Percentiles rank a stretch among this genome's conserved stretches.
These are phyloP conservation scores for Citropsis articulata DNA, from an alignment of 345 rosid genomes.

Conservation along the genomic window DNA sequence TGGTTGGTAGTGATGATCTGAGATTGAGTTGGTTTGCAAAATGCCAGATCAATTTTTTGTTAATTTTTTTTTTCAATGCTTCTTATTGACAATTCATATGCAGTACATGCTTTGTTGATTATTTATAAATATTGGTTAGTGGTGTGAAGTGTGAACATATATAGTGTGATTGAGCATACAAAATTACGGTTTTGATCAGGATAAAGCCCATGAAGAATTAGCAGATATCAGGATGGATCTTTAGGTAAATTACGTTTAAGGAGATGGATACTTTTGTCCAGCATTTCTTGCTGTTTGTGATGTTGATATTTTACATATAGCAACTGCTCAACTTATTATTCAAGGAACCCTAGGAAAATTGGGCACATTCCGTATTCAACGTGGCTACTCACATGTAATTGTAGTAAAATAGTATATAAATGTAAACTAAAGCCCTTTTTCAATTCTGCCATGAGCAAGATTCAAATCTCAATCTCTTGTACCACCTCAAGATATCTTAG, in stretches of 20 bases:
- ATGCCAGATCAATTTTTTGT: not conserved
- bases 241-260: too few relatives aligned
- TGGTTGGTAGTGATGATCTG: not conserved
- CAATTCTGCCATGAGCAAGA: too few relatives aligned
- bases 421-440: too few relatives aligned
- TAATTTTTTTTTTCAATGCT: not conserved
- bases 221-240: too few relatives aligned
- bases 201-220: not conserved
- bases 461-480: too few relatives aligned
- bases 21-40: not conserved
- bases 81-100: not conserved
- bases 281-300: too few relatives aligned
- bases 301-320: not conserved
- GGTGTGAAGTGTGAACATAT: not conserved
- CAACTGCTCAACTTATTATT: not conserved
- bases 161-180: not conserved
- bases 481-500: too few relatives aligned
- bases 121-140: not conserved
- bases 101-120: not conserved
- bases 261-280: too few relatives aligned
- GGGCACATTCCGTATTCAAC: too few relatives aligned
- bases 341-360: not conserved
- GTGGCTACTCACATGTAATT: too few relatives aligned
- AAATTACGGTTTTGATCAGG: not conserved
- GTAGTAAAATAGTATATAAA: too few relatives aligned